These are phyloP conservation scores for Daldinia concentrica DNA, from an alignment of 495 filamentous ascomycete genomes.

Conservation along the genomic window DNA sequence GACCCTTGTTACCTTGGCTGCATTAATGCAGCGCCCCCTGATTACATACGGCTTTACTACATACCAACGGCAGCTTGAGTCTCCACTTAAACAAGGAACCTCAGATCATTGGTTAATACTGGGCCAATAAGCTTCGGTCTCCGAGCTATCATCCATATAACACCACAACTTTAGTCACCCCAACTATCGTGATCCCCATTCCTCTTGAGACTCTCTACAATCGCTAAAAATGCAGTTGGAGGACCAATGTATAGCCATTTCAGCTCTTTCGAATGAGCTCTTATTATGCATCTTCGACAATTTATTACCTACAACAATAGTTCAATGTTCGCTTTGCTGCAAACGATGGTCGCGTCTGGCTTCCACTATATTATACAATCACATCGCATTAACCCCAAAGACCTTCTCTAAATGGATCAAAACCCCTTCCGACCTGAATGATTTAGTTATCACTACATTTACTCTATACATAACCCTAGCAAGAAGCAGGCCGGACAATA, in stretches of 20 bases:
- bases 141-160: background rate
- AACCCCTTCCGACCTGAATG: background rate
- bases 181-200: too few species aligned
- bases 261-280: slow-evolving; percentile 9
- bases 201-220: background rate
- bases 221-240: background rate
- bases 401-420: background rate
- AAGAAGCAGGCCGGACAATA: background rate
- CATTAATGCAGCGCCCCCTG: too few species aligned
- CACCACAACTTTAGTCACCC: background rate
- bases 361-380: slow-evolving; percentile 5
- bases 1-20: background rate
- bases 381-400: background rate
- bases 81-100: too few species aligned
- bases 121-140: background rate
- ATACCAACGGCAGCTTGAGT: too few species aligned
- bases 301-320: background rate
- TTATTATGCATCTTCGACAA: slow-evolving; percentile 4
- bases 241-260: background rate
- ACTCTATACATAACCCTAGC: background rate
- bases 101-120: too few species aligned
- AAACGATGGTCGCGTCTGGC: slow-evolving; percentile 6
- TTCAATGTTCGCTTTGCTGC: slow-evolving; percentile 7
- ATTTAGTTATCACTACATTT: background rate
- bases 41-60: too few species aligned